Conservation (phyloP, 139 green algal species). For the Diplosphaera chodatii region DNA sequence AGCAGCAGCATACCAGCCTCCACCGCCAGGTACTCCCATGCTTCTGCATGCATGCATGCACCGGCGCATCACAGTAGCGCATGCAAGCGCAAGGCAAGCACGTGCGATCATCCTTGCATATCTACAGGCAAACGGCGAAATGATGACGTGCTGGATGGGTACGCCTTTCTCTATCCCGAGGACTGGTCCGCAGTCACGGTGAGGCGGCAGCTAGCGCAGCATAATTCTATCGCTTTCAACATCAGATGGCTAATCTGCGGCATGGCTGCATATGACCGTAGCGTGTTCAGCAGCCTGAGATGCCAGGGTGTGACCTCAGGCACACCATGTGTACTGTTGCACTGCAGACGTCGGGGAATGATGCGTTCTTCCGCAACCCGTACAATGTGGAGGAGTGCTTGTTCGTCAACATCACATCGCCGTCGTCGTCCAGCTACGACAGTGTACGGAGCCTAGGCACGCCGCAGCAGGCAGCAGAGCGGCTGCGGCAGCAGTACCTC, state of each 20-base stretch:
- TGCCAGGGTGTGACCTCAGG: too few relatives aligned
- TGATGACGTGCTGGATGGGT: slow-evolving; percentile 81
- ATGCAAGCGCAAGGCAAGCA: too few relatives aligned
- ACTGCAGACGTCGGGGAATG: slow-evolving; percentile 70
- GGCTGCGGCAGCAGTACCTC: slow-evolving; percentile 54
- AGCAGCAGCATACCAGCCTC: background rate
- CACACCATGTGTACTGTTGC: too few relatives aligned
- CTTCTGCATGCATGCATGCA: too few relatives aligned
- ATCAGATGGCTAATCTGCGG: too few relatives aligned
- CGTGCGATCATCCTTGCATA: background rate
- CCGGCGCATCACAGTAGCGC: too few relatives aligned
- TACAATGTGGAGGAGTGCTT: slow-evolving; percentile 82
- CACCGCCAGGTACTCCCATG: background rate
- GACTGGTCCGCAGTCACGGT: slow-evolving; percentile 66
- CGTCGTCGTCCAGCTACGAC: slow-evolving; percentile 66
- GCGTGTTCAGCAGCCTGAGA: too few relatives aligned
- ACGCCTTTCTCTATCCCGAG: slow-evolving; percentile 73
- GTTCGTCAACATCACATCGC: slow-evolving; percentile 88
- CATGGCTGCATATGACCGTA: too few relatives aligned
- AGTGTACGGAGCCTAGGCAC: slow-evolving; percentile 73
- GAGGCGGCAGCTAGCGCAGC: too few relatives aligned
- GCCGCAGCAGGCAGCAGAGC: slow-evolving; percentile 64
- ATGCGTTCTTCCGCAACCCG: slow-evolving; percentile 85
- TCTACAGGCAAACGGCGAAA: slow-evolving; percentile 45
- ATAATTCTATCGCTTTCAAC: too few relatives aligned